phyloP scores from a whole-genome alignment of 2,329 filamentous ascomycete genomes.

The Sphaerostilbella broomeana region DNA sequence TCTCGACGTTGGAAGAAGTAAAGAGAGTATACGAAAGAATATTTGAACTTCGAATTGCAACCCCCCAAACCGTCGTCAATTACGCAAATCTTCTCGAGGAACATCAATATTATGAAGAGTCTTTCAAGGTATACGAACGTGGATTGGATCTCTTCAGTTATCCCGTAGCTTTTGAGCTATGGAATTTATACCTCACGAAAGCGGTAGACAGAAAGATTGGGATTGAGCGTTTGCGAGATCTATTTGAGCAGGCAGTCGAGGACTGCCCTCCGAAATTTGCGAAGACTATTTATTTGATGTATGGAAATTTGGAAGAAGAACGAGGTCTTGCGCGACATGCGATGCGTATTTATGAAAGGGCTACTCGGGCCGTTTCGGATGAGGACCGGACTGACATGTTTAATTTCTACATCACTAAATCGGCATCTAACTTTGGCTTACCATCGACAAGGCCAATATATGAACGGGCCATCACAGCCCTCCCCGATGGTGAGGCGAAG shows the following conservation, averaged over 20 bases:
- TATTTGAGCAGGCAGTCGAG: constrained; percentile 96
- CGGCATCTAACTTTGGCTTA: constrained; percentile 93
- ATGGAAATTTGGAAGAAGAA: constrained; percentile 94
- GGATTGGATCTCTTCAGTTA: constrained; percentile 98
- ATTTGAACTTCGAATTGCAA: constrained; percentile 95
- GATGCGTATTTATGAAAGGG: constrained; percentile 98
- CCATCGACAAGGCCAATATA: constrained; percentile 94
- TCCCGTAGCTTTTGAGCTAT: constrained; percentile 94
- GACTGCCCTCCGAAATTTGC: constrained; percentile 93
- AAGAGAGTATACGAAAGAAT: constrained; percentile 94
- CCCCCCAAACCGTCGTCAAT: constrained; percentile 96
- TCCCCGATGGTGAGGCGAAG: constrained; percentile 87
- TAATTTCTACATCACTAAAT: constrained; percentile 99
- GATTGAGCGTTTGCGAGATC: constrained; percentile 85
- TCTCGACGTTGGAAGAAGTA: constrained; percentile 84
- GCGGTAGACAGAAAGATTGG: constrained; percentile 93
- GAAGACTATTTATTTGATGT: constrained; percentile 95
- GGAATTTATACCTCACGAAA: constrained; percentile 97
- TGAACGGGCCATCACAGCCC: constrained; percentile 86
- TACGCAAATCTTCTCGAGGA: constrained; percentile 95
- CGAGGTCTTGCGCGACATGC: constrained; percentile 89
- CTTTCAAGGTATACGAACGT: constrained; percentile 95
- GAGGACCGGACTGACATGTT: constrained; percentile 97
- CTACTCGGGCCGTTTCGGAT: constrained; percentile 88
- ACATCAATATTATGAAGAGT: constrained; percentile 91